Conservation (phyloP, 352 stramenopile species). For the Globisporangium apiculatum region DNA sequence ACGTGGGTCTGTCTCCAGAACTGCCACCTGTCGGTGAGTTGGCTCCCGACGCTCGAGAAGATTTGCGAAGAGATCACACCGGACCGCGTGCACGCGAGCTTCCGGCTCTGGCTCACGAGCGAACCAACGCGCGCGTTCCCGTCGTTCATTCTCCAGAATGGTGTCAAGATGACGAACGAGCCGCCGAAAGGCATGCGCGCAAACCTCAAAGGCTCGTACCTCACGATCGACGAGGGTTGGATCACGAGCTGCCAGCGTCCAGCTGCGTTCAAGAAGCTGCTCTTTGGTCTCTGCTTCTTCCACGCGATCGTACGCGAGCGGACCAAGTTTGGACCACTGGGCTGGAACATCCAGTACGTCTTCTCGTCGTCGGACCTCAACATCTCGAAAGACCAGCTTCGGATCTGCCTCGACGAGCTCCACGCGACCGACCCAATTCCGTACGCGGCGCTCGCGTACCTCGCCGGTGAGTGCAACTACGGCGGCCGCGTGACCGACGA, state of each 20-base stretch:
- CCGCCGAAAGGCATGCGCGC: conserved; percentile 91
- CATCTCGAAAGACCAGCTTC: conserved; percentile 83
- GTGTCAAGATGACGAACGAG: conserved; percentile 96
- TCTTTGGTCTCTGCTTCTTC: conserved; percentile 92
- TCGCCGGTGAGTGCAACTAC: conserved; percentile 94
- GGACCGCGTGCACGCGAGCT: conserved; percentile 88
- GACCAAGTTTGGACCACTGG: conserved; percentile 79
- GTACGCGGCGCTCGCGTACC: conserved; percentile 89
- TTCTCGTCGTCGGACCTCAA: conserved; percentile 81
- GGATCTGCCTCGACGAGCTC: conserved; percentile 76
- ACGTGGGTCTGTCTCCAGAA: conserved; percentile 96
- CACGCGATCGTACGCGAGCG: conserved; percentile 83
- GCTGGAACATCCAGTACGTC: conserved; percentile 89
- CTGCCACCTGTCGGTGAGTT: conserved; percentile 92
- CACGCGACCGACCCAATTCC: conserved; percentile 59
- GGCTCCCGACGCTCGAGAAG: conserved; percentile 92
- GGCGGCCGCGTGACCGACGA: conserved; percentile 93
- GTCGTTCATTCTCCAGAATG: conserved; percentile 91
- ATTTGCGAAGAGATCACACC: conserved; percentile 92
- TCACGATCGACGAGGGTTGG: conserved; percentile 77
- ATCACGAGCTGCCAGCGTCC: conserved; percentile 52
- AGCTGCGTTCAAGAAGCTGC: conserved; percentile 74
- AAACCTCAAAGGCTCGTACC: conserved; percentile 91
- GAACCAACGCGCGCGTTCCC: conserved; percentile 91
- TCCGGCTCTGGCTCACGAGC: conserved; percentile 93